These are phyloP conservation scores for Aquilaria malaccensis DNA, from an alignment of 345 rosid genomes.

Conservation along the genomic window DNA sequence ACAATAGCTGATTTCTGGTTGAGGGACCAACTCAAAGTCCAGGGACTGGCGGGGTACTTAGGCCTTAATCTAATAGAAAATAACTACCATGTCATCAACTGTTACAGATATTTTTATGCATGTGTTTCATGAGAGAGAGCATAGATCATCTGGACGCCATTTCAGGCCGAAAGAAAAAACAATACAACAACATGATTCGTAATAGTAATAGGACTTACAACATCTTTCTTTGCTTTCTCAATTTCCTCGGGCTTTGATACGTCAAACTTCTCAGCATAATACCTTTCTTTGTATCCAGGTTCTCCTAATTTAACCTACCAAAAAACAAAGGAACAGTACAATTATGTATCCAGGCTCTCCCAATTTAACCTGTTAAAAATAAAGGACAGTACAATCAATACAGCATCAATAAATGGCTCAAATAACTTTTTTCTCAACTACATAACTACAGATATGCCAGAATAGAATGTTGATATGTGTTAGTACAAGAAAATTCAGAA, in stretches of 20 bases:
- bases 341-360: no score
- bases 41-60: no score
- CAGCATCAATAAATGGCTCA: no score
- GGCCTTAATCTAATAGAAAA: no score
- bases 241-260: slow-evolving; percentile 50
- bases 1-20: no score
- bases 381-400: no score
- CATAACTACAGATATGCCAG: no score
- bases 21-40: no score
- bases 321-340: neutral
- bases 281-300: slow-evolving; percentile 92
- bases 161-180: neutral
- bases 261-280: slow-evolving; percentile 80
- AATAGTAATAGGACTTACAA: slow-evolving; percentile 40
- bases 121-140: neutral
- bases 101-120: slow-evolving; percentile 1
- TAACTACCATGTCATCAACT: neutral
- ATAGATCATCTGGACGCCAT: neutral
- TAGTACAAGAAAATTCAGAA: no score
- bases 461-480: no score
- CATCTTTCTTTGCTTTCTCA: slow-evolving; percentile 58
- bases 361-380: no score
- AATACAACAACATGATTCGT: neutral
- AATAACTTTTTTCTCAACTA: no score
- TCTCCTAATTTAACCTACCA: slow-evolving; percentile 85